These are phyloP conservation scores for Canna indica DNA, from an alignment of 176 grass and related monocot species.

Conservation along the genomic window DNA sequence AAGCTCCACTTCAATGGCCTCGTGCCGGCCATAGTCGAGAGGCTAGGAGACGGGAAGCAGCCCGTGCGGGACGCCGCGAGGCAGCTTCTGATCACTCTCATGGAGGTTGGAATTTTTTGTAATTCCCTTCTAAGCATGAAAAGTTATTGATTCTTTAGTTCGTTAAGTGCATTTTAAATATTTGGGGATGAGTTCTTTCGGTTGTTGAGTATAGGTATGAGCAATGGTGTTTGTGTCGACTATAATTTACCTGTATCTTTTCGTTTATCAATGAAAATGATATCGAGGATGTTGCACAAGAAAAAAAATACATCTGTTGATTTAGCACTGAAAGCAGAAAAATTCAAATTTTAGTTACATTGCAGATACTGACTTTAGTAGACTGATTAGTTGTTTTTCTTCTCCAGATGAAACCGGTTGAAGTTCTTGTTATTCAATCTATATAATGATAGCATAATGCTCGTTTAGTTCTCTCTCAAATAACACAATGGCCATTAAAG, in stretches of 20 bases:
- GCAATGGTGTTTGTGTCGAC: too few relatives aligned
- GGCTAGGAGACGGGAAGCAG: slow-evolving; percentile 82
- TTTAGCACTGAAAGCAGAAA: background rate
- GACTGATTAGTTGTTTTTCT: background rate
- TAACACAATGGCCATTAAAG: background rate
- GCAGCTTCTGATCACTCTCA: slow-evolving; percentile 71
- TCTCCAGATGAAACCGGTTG: background rate
- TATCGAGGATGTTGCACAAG: slow-evolving; percentile 56
- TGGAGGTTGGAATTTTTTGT: slow-evolving; percentile 43
- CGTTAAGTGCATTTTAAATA: too few relatives aligned
- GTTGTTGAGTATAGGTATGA: too few relatives aligned
- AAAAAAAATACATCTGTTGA: slow-evolving; percentile 26
- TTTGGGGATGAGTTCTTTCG: too few relatives aligned
- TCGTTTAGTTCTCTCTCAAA: background rate
- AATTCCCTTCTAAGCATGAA: too few relatives aligned
- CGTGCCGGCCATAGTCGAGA: slow-evolving; percentile 56
- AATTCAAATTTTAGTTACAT: background rate
- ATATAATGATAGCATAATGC: background rate
- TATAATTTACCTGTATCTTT: too few relatives aligned
- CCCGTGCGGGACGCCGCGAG: slow-evolving; percentile 64
- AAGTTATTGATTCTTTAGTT: too few relatives aligned
- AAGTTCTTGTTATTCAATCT: too few relatives aligned
- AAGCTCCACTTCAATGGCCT: slow-evolving; percentile 80
- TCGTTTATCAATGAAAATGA: too few relatives aligned
- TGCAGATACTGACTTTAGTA: background rate